Conservation (phyloP, 495 filamentous ascomycete species). For the Aspergillus avenaceus region DNA sequence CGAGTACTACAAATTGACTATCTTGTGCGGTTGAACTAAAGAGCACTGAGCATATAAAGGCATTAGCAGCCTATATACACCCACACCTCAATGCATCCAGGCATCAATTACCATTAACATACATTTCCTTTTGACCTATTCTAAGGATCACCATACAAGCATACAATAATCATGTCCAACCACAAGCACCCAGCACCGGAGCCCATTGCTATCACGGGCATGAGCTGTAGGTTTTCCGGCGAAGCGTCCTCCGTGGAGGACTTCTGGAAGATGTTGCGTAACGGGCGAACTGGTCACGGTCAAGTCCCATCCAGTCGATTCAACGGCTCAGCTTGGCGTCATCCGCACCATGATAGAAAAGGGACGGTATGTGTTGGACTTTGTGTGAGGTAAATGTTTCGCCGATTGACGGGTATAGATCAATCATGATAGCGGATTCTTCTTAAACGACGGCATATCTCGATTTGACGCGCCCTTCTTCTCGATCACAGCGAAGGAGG, state of each 20-base stretch:
- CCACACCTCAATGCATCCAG: too few species aligned
- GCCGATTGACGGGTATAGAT: too few species aligned
- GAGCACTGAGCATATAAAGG: too few species aligned
- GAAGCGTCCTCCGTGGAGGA: constrained; percentile 33
- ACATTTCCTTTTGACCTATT: too few species aligned
- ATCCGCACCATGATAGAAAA: constrained; percentile 23
- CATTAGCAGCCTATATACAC: too few species aligned
- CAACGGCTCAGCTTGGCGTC: constrained; percentile 20
- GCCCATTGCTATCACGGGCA: constrained; percentile 35
- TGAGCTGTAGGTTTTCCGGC: constrained; percentile 31
- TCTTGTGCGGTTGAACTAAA: too few species aligned
- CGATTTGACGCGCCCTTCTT: constrained; percentile 48
- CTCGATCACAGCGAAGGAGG: constrained; percentile 47
- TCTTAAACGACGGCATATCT: constrained; percentile 29
- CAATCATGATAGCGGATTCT: constrained; percentile 33
- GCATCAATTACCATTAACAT: too few species aligned
- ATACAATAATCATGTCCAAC: background rate
- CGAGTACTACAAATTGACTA: too few species aligned
- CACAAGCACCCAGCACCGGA: background rate
- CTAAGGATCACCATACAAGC: too few species aligned
- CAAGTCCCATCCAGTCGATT: constrained; percentile 19
- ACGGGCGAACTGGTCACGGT: constrained; percentile 33
- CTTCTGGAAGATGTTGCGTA: constrained; percentile 55
- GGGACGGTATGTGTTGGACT: constrained; percentile 19
- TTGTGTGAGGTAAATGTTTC: background rate